Evolutionary conservation across 345 rosid genomes (phyloP).

Genomic region (Trapa bicornis): DNA sequence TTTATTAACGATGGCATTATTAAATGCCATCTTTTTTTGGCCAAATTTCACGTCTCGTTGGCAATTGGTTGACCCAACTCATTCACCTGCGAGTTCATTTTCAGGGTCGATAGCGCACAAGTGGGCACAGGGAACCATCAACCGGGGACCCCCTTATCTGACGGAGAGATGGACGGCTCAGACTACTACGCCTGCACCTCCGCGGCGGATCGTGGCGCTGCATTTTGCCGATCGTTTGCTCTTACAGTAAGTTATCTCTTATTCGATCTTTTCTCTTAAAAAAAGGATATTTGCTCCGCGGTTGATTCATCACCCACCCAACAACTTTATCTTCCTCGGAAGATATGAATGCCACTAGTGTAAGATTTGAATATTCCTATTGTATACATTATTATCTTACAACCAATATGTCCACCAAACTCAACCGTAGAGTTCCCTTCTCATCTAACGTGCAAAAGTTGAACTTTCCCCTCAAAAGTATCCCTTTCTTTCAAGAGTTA

Average conservation of each 20-base stretch:
- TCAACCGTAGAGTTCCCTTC: no score
- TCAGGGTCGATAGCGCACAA: constrained; percentile 43
- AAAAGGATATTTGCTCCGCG: no score
- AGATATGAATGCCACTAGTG: not conserved
- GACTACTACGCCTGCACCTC: constrained; percentile 26
- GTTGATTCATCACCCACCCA: no score
- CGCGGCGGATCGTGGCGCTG: constrained; percentile 34
- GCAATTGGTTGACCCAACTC: no score
- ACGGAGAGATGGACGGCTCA: constrained; percentile 16
- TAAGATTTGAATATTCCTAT: no score
- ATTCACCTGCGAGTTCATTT: not conserved
- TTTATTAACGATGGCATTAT: no score
- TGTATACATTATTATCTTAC: not conserved
- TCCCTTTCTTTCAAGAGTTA: constrained; percentile 2
- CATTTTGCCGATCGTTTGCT: constrained; percentile 49
- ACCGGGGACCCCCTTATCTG: constrained; percentile 11
- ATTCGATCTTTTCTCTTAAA: not conserved
- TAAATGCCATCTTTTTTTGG: no score
- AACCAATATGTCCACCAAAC: not conserved
- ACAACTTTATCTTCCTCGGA: not conserved
- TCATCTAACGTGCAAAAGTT: no score
- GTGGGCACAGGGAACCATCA: constrained; percentile 24
- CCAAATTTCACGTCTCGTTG: no score
- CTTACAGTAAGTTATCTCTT: constrained; percentile 33
- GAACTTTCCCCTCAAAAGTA: not conserved